These are phyloP conservation scores for Luffa aegyptiaca DNA, from an alignment of 306 rosid species.

Conservation along the genomic window DNA sequence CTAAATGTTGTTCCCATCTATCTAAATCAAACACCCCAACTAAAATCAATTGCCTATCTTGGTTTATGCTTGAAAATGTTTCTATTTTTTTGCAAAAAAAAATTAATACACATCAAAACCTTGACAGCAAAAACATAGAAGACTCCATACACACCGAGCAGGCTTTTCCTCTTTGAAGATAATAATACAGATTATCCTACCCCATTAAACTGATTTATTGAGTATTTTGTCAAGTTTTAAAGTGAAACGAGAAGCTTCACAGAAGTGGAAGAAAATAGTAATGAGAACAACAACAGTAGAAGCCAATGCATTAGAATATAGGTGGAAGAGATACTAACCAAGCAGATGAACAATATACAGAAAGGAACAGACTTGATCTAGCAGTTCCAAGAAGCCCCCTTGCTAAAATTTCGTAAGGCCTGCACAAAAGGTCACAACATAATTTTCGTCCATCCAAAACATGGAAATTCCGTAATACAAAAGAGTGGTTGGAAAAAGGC, in stretches of 20 bases:
- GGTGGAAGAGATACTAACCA: slow-evolving; percentile 42
- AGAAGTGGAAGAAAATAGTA: neutral
- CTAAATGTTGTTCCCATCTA: neutral
- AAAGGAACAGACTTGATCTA: slow-evolving; percentile 92
- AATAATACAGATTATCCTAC: neutral
- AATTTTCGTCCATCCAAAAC: neutral
- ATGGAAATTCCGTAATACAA: neutral
- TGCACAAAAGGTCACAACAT: slow-evolving; percentile 28
- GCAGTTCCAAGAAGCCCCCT: slow-evolving; percentile 87
- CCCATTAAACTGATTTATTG: neutral
- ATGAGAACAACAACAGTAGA: neutral
- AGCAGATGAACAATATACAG: slow-evolving; percentile 79
- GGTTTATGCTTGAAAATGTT: neutral
- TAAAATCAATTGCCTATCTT: neutral
- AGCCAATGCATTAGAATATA: neutral
- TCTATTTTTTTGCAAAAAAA: neutral
- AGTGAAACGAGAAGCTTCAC: neutral
- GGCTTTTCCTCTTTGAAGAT: neutral
- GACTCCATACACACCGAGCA: neutral
- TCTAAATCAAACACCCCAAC: neutral
- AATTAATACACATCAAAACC: neutral
- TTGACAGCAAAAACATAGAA: neutral
- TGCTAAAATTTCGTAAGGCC: slow-evolving; percentile 55
- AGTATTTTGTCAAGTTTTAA: neutral
- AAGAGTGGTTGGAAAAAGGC: neutral